Evolutionary conservation across 2,329 filamentous ascomycete species (phyloP), one percentile per base, ranked within the genome.

Genomic region (Lachnellula subtilissima): DNA sequence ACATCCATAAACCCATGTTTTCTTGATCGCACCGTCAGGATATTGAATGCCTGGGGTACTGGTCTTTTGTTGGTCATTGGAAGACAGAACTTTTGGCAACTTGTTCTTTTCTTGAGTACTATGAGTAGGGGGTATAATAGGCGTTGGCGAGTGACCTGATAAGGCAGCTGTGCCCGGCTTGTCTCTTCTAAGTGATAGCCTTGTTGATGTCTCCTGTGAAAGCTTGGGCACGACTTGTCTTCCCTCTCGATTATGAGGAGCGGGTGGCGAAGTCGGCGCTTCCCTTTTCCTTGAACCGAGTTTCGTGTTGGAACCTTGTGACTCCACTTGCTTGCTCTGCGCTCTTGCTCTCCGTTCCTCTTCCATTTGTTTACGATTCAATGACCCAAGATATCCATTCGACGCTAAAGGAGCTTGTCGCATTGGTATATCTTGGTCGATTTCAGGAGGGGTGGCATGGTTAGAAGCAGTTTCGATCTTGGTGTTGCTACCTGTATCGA

Each of bases 281-380:
- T 68, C 68, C 52, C 68, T 58, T 58, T 69, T 69, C 47, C 50
- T 58, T n/a, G 48, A 52, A 22, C 50, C 40, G 14, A 8, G 46
- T 49, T 46, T n/a, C 12, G 22, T 37, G 17, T 14, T 51, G n/a
- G 23, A 40, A 9, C 17, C 22, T 12, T 54, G 47, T 25, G 46
- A 22, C 70, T 92, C 89, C 45, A 78, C 78, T 40, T 85, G 71
- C 47, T 43, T 61, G 39, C 45, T 39, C 8, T 47, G 12, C 36
- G 47, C 45, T 63, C 92, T 81, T 22, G 83, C 85, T 14, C 96
- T 78, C 42, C 93, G 84, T 69, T 95, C 91, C 65, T 85, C 78
- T 70, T 97, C 93, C 90, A 96, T 94, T 52, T 84, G 81, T 71
- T 86, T 90, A 37, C 92, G 82, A 73, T 96, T 82, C 1, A 96